Conservation (phyloP, 345 rosid species). For the Heritiera fomes region DNA sequence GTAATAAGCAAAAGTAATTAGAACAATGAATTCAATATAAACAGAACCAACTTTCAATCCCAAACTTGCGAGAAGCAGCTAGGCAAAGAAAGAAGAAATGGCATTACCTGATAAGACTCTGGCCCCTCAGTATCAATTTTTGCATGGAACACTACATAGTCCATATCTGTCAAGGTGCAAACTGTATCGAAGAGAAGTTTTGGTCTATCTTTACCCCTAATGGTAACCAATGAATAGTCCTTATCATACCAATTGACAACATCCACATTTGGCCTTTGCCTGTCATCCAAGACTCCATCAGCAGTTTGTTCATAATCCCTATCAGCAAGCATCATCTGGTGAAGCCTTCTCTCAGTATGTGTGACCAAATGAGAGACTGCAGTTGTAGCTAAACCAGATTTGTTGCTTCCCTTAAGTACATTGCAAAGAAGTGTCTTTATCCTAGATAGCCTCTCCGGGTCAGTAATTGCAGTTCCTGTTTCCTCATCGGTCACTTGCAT, state of each 20-base stretch:
- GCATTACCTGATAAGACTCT: constrained; percentile 49
- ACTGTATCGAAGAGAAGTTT: constrained; percentile 90
- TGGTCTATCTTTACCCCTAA: constrained; percentile 85
- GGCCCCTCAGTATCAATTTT: constrained; percentile 36
- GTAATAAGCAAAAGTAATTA: neutral
- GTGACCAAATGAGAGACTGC: constrained; percentile 60
- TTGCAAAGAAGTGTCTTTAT: constrained; percentile 70
- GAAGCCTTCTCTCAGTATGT: constrained; percentile 87
- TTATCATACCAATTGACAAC: constrained; percentile 83
- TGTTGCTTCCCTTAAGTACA: constrained; percentile 80
- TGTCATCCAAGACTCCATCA: constrained; percentile 54
- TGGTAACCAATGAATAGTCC: constrained; percentile 81
- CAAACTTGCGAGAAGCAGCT: neutral
- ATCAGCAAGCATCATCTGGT: constrained; percentile 98
- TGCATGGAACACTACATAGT: constrained; percentile 65
- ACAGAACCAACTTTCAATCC: neutral
- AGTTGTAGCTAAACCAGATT: constrained; percentile 65
- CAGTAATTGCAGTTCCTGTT: constrained; percentile 63
- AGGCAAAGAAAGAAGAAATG: neutral
- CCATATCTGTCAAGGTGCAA: constrained; percentile 93
- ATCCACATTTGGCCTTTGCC: constrained; percentile 62
- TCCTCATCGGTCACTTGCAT: constrained; percentile 79
- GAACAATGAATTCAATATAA: neutral
- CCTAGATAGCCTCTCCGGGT: constrained; percentile 59
- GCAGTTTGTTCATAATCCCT: constrained; percentile 75